Evolutionary conservation across 2,329 filamentous ascomycete species (phyloP).

Genomic region (Fusarium ramigenum): DNA sequence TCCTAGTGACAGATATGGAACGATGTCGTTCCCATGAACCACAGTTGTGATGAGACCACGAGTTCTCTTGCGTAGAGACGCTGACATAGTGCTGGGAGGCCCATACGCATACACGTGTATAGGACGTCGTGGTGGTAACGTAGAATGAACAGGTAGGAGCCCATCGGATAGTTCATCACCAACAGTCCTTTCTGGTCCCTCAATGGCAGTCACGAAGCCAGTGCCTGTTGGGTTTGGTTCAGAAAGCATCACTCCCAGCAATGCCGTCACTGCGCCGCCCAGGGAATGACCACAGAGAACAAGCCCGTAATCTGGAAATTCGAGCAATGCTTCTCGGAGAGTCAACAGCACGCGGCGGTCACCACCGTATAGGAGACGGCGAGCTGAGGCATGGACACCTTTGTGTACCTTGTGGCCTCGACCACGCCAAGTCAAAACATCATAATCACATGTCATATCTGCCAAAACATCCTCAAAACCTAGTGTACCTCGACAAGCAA

Average conservation of each 20-base stretch:
- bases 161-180: constrained; percentile 44
- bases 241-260: constrained; percentile 76
- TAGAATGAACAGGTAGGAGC: constrained; percentile 50
- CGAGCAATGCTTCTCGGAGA: constrained; percentile 70
- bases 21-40: constrained; percentile 77
- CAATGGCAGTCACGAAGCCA: constrained; percentile 70
- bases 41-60: constrained; percentile 79
- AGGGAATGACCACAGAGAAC: constrained; percentile 76
- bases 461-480: constrained; percentile 79
- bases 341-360: constrained; percentile 74
- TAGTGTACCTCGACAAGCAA: constrained; percentile 77
- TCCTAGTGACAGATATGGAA: constrained; percentile 78
- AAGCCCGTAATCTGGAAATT: constrained; percentile 75
- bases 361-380: constrained; percentile 72
- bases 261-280: constrained; percentile 74
- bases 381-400: constrained; percentile 76
- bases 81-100: constrained; percentile 76
- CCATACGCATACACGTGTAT: constrained; percentile 86
- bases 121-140: constrained; percentile 72
- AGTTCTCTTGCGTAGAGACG: constrained; percentile 74
- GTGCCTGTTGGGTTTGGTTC: constrained; percentile 65
- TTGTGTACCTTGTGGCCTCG: constrained; percentile 76
- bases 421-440: constrained; percentile 70
- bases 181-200: constrained; percentile 56
- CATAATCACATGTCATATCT: constrained; percentile 79